Evolutionary conservation across 495 filamentous ascomycete genomes (phyloP), one percentile per base, ranked within the genome.

Genomic region (Barbatosphaeria neglecta): DNA sequence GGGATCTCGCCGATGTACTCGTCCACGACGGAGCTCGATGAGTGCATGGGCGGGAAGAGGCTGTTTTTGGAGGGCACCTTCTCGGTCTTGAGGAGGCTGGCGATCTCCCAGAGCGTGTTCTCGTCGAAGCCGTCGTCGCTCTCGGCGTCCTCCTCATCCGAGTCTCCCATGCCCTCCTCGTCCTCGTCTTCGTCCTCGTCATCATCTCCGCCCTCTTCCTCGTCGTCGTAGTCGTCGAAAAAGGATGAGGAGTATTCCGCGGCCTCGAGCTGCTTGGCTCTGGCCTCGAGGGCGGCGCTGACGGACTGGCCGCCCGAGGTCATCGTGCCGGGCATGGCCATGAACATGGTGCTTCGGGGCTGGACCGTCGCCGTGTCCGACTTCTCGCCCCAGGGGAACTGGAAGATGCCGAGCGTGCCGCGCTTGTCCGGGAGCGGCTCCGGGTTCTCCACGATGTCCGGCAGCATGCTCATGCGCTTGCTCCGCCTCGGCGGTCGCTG

Each of bases 321-420:
- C 70, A 73, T 73, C n/a, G 68, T 73, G 4, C 69, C 68, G 4
- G 68, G 66, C 65, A 73, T 69, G 24, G 64, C 62, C 62, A 59
- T 65, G 50, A 46, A 59, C 50, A 56, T 56, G 48, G 44, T 52
- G 18, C 56, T 47, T 15, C 50, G 60, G 38, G 58, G 52, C 31
- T 64, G 64, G n/a, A 72, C 50, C 15, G 55, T 60, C 2, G 68
- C 68, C 27, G 68, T 64, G 48, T 78, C 74, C 22, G 74, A 77
- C 51, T 56, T 69, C 48, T 76, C 74, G 18, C 75, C 75, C 72
- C 72, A 78, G 0, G 75, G 70, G 48, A 76, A 76, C 50, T 77
- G 72, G 55, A 76, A 78, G 43, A 78, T 70, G 4, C 74, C 75
- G 8, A 78, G 59, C 5, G 67, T 75, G 24, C 67, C 74, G 11